Percentiles rank a stretch among this genome's conserved stretches.
Evolutionary conservation across 2,329 filamentous ascomycete genomes (phyloP).

Genomic region (Corniculantispora saksenae): DNA sequence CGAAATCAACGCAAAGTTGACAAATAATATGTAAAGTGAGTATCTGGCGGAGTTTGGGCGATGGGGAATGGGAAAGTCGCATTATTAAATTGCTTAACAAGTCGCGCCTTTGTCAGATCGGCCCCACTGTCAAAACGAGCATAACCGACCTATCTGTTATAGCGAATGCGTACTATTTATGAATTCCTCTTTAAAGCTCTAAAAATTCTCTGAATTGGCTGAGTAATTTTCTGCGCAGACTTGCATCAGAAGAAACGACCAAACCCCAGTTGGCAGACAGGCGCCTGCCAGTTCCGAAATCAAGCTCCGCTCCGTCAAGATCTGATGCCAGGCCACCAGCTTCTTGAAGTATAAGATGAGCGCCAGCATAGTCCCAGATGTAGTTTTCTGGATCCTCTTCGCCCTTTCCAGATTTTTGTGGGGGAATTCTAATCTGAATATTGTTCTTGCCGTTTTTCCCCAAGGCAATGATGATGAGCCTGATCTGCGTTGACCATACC

Average conservation of each 20-base stretch:
- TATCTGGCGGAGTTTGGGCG: too few species aligned
- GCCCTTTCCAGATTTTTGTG: neutral
- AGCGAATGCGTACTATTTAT: too few species aligned
- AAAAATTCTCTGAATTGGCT: too few species aligned
- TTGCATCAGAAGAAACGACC: neutral
- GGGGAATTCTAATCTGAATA: neutral
- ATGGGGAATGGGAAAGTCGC: too few species aligned
- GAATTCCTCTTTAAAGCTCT: too few species aligned
- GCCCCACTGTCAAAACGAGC: too few species aligned
- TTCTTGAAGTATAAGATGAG: neutral
- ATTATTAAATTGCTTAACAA: too few species aligned
- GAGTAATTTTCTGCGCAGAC: neutral
- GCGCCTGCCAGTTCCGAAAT: neutral
- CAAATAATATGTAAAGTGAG: too few species aligned
- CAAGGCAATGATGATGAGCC: neutral
- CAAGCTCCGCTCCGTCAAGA: conserved; percentile 6
- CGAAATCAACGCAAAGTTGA: too few species aligned
- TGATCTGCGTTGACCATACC: conserved; percentile 14
- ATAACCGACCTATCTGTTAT: too few species aligned
- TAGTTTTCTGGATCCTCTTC: neutral
- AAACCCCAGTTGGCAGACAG: neutral
- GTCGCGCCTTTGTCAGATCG: too few species aligned
- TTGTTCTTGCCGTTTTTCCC: neutral
- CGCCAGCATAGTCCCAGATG: conserved; percentile 13
- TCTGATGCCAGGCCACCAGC: neutral